Evolutionary conservation across 805 yeast genomes (phyloP).

Genomic region (Cyberlindnera misumaiensis): DNA sequence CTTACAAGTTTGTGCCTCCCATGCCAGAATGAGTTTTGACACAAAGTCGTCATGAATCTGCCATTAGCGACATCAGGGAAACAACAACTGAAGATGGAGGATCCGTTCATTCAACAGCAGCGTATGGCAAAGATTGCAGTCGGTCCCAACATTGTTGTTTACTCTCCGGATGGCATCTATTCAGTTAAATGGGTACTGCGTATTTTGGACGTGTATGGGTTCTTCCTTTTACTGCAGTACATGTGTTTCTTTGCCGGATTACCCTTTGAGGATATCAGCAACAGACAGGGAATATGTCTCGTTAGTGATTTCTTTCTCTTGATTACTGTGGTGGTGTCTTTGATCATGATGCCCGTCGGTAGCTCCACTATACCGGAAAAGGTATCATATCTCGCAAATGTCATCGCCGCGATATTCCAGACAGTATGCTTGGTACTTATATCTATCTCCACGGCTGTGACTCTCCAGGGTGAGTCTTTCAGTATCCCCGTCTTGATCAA

Average conservation of each 20-base stretch:
- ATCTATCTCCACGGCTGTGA: not conserved
- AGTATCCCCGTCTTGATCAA: not conserved
- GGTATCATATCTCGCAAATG: conserved; percentile 2
- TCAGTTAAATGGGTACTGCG: conserved; percentile 1
- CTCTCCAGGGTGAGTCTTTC: not conserved
- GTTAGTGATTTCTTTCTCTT: conserved; percentile 7
- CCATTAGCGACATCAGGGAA: too few relatives aligned
- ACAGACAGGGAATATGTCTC: conserved; percentile 14
- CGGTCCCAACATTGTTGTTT: conserved; percentile 1
- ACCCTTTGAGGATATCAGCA: conserved; percentile 15
- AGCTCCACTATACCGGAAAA: conserved; percentile 5
- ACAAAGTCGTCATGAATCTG: too few relatives aligned
- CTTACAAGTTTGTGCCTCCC: not conserved
- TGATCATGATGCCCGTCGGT: conserved; percentile 7
- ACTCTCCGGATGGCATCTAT: conserved; percentile 3
- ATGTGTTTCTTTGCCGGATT: conserved; percentile 7
- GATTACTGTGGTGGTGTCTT: conserved; percentile 5
- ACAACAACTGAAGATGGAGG: too few relatives aligned
- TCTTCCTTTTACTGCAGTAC: conserved; percentile 10
- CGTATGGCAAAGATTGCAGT: not conserved
- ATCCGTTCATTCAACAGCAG: too few relatives aligned
- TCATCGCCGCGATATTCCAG: conserved; percentile 4
- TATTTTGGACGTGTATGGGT: not conserved
- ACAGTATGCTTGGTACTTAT: not conserved
- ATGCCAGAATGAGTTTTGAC: too few relatives aligned